Evolutionary conservation across 306 rosid genomes (phyloP), one percentile per base, ranked within the genome.

Genomic region (Glycyrrhiza uralensis): DNA sequence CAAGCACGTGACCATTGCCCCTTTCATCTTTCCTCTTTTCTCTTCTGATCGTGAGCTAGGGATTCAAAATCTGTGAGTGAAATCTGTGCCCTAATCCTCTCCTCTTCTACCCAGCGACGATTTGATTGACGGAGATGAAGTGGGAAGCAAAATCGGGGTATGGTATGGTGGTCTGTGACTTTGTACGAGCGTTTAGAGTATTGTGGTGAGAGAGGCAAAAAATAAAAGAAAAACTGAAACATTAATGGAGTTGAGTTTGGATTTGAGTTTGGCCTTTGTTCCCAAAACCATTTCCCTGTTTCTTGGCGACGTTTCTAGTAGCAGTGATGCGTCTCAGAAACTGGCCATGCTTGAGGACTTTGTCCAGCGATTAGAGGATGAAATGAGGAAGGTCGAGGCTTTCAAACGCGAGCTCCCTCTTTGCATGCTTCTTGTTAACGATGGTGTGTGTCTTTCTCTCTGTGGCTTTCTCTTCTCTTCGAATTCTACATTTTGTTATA

Each of bases 361-460:
- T 17, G 66, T 77, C 13, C 41, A 46, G 1, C 80, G 93, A 69
- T 76, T 93, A 79, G 93, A 88, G 41, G 93, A 84, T 5, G 98
- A 93, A 66, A 68, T 77, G 85, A 81, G 47, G 1, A 93, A 93
- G 52, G 87, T 90, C 12, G 87, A 85, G 4, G 96, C 87, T 18
- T 93, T 93, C 57, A 90, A 93, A 75, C 87, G 96, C 7, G 96
- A 93, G 83, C 98, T 93, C 76, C 98, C 98, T 33, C 89, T 88
- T 15, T 90, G 83, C 74, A 74, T 85, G 83, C 72, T 87, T 69
- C 87, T 93, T 28, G 76, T 93, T 4, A 83, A 76, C 38, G 91
- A 93, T 45, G 96, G 98, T 92, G 61, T 11, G 76, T 76, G 14
- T 30, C 12, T 4, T 2, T 22, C 2, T 30, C 10, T 22, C 1